Percentiles rank a stretch among this genome's conserved stretches.
These are phyloP conservation scores for Penicillium sp. DNA, from an alignment of 2,329 filamentous ascomycete species.

Conservation along the genomic window DNA sequence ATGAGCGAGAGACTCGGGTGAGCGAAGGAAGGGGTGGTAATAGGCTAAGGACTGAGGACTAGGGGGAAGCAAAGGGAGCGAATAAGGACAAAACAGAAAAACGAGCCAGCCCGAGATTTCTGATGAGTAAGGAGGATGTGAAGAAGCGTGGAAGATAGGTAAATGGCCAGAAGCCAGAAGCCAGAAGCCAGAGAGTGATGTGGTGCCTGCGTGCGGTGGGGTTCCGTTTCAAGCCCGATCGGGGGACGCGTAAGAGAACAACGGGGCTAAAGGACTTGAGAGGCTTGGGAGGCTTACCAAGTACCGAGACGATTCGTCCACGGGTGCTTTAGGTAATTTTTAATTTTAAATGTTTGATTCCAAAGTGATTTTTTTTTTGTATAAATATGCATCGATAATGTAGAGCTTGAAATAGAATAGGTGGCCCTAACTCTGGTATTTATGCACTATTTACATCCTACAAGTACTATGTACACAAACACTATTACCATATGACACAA, in stretches of 20 bases:
- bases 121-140: slow-evolving; percentile 15
- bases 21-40: slow-evolving; percentile 14
- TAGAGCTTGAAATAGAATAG: not conserved
- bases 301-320: not conserved
- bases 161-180: slow-evolving; percentile 4
- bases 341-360: not conserved
- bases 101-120: slow-evolving; percentile 27
- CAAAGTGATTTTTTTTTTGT: not conserved
- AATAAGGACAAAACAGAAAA: slow-evolving; percentile 15
- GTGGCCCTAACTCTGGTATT: not conserved
- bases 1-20: slow-evolving; percentile 16
- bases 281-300: not conserved
- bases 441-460: not conserved
- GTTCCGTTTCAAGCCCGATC: slow-evolving; percentile 31
- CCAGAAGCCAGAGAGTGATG: slow-evolving; percentile 2
- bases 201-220: slow-evolving; percentile 30
- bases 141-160: not conserved
- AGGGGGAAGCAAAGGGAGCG: not conserved
- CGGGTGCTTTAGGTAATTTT: slow-evolving; percentile 1
- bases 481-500: not conserved
- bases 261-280: slow-evolving; percentile 12
- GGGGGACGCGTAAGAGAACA: slow-evolving; percentile 28
- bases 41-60: slow-evolving; percentile 1
- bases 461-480: not conserved
- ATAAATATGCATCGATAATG: not conserved